Evolutionary conservation across 345 rosid species (phyloP), one percentile per base, ranked within the genome.

Genomic region (Syzygium aromaticum): DNA sequence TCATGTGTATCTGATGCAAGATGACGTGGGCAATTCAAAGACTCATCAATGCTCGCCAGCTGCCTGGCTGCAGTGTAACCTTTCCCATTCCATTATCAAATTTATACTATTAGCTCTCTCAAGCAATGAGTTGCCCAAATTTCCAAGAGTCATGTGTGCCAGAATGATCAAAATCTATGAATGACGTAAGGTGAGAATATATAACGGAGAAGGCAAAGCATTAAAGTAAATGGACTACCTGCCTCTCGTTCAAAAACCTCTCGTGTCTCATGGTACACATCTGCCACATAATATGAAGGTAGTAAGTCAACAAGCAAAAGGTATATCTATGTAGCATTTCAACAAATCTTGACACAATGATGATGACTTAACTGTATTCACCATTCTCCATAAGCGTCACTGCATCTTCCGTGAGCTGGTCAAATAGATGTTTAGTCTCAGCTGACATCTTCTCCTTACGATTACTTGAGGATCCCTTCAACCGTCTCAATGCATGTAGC

Each of bases 351-450:
- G 73, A 87, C 49, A 80, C 64, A 87, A 33, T 33, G 61, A 14
- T 52, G 54, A 57, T 80, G 84, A 93, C 97, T 95, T 92, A 93
- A 98, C 99, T 90, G 91, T 92, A 95, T 86, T 98, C 99, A 77
- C 99, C 99, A 86, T 95, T 91, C 88, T 93, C 95, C 93, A 96
- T 91, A 87, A 98, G 91, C 89, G 88, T 95, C 93, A 92, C 91
- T 43, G 99, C 96, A 93, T 96, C 98, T 90, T 98, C 99, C 78
- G 99, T 98, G 89, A 98, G 95, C 93, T 94, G 96, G 91, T 98
- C 99, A 92, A 98, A 98, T n/a, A 95, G 89, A 80, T 8, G 92
- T 89, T 98, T 95, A 10, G 94, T 95, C 91, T 95, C 98, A 77
- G 94, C 85, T 9, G 96, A 90, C 99, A 96, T 98, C 89, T 95